phyloP scores from a whole-genome alignment of 2,329 filamentous ascomycete genomes.

The Pestalotiopsis sp. region DNA sequence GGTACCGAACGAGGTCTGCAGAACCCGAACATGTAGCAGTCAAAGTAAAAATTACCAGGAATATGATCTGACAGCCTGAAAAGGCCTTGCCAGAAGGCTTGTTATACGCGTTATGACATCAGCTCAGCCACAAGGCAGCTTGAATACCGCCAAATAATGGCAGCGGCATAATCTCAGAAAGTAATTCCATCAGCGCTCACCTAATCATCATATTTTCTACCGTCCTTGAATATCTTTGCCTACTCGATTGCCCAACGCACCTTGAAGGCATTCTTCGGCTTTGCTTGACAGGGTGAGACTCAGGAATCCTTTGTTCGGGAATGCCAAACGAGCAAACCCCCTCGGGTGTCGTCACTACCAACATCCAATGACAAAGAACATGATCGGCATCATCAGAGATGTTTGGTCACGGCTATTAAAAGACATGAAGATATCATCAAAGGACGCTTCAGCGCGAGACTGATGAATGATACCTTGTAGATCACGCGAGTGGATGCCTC shows the following conservation, averaged over 20 bases:
- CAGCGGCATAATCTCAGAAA: background rate
- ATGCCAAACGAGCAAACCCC: no score
- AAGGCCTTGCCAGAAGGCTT: background rate
- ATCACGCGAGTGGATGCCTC: background rate
- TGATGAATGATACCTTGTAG: background rate
- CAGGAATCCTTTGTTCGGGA: background rate
- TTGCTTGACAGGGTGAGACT: background rate
- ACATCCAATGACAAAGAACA: no score
- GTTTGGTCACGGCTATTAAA: no score
- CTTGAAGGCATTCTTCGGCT: no score
- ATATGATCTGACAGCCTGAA: background rate
- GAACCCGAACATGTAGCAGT: no score
- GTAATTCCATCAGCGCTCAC: background rate
- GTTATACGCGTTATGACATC: background rate
- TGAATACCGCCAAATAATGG: background rate
- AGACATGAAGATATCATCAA: no score
- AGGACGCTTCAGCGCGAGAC: background rate
- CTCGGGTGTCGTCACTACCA: no score
- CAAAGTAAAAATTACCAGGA: background rate
- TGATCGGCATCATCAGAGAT: no score
- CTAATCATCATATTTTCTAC: background rate
- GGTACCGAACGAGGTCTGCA: no score
- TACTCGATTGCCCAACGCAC: background rate
- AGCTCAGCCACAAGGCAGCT: background rate
- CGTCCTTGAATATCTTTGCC: background rate